Conservation (phyloP, 2,329 filamentous ascomycete species). For the Penicillium sclerotigenum region DNA sequence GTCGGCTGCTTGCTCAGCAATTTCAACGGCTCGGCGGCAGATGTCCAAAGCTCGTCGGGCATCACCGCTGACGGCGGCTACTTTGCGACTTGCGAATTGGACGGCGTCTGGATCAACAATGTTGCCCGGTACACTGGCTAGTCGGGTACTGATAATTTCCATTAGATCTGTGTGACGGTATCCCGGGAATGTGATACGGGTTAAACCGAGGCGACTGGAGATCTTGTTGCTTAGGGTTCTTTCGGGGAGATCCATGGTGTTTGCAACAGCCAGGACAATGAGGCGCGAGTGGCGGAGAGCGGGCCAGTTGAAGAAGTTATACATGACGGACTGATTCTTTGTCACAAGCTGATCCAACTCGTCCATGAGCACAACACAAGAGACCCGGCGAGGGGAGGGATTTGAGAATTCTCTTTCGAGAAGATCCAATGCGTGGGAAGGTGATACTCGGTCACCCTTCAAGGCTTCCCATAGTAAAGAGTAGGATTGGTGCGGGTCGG, state of each 20-base stretch:
- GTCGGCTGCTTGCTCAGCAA: slow-evolving; percentile 73
- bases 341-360: slow-evolving; percentile 97
- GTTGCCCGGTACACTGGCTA: slow-evolving; percentile 81
- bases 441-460: slow-evolving; percentile 87
- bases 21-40: slow-evolving; percentile 88
- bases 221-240: slow-evolving; percentile 98
- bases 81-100: slow-evolving; percentile 94
- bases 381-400: slow-evolving; percentile 83
- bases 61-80: slow-evolving; percentile 93
- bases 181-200: slow-evolving; percentile 92
- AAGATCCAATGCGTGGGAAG: slow-evolving; percentile 84
- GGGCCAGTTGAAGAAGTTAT: slow-evolving; percentile 99
- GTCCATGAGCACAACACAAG: slow-evolving; percentile 97
- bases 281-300: slow-evolving; percentile 84
- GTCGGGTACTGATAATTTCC: slow-evolving; percentile 92
- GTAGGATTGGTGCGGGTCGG: slow-evolving; percentile 95
- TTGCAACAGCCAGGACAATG: slow-evolving; percentile 94
- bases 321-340: slow-evolving; percentile 99
- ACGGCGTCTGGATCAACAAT: slow-evolving; percentile 91
- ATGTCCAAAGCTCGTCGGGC: slow-evolving; percentile 91
- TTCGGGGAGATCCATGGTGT: slow-evolving; percentile 98
- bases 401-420: slow-evolving; percentile 89
- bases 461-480: slow-evolving; percentile 93
- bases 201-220: slow-evolving; percentile 83
- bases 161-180: slow-evolving; percentile 97